Evolutionary conservation across 331 rosid genomes (phyloP), one percentile per base, ranked within the genome.

Genomic region (Rhamnella rubrinervis): DNA sequence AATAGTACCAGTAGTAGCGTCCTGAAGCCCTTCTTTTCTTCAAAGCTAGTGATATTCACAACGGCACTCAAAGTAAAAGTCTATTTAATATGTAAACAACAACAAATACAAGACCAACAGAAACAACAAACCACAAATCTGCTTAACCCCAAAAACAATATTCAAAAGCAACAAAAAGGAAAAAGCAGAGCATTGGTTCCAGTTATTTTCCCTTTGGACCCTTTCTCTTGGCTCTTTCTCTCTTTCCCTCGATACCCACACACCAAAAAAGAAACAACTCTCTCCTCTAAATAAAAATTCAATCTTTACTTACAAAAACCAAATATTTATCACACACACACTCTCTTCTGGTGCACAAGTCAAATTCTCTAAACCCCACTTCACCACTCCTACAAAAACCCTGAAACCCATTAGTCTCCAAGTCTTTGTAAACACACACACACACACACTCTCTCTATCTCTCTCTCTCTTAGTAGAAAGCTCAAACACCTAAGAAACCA

Each of bases 151-250:
- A 35, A 79, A 92, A 81, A 76, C 81, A 75, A 83, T 18, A n/a
- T 81, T 73, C 59, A 74, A 81, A 74, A 76, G 56, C 71, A 83
- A 72, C 75, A 79, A 81, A 67, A 60, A 61, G 66, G 55, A 67
- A 59, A 61, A 65, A 71, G 69, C 56, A 68, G 61, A 15, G 85
- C 95, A 85, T 84, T 82, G 96, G 83, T 90, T 89, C 86, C 81
- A 67, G 97, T 85, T 78, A 63, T 84, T 75, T 77, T 73, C 76
- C 4, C 15, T 78, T 91, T 91, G 95, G 97, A 86, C 73, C 76
- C 77, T 91, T 70, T 86, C 88, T 80, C 59, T 93, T 93, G 98
- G 90, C 89, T 66, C 61, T 72, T 89, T 79, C 80, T 71, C 65
- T 81, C 71, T 81, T 61, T 67, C 63, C 66, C 79, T 81, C 79